Evolutionary conservation across 2,329 filamentous ascomycete species (phyloP).

Genomic region (Alternaria sp.): DNA sequence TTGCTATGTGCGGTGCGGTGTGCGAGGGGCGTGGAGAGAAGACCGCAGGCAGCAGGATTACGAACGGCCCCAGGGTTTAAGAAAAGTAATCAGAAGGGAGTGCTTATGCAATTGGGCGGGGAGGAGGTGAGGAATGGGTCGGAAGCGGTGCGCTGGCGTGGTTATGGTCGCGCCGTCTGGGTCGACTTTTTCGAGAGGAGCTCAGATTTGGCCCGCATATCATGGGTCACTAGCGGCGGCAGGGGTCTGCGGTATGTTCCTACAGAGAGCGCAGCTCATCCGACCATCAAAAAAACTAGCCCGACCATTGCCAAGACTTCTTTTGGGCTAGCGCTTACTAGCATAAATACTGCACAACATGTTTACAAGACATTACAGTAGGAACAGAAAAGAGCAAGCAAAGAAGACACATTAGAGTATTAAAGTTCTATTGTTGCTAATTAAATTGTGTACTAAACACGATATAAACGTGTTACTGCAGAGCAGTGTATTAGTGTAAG

Average conservation of each 20-base stretch:
- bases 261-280: no score
- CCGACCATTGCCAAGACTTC: no score
- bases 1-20: constrained; percentile 29
- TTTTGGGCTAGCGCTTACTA: no score
- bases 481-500: no score
- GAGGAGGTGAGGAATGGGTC: constrained; percentile 26
- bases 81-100: constrained; percentile 18
- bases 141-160: constrained; percentile 28
- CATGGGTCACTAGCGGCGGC: constrained; percentile 20
- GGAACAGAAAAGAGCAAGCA: no score
- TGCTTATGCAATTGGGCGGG: constrained; percentile 27
- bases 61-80: constrained; percentile 13
- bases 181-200: constrained; percentile 37
- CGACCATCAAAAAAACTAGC: no score
- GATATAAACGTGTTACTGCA: no score
- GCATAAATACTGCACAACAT: no score
- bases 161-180: constrained; percentile 24
- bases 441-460: no score
- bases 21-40: constrained; percentile 13
- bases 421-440: no score
- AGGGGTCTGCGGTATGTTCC: constrained; percentile 17
- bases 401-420: no score
- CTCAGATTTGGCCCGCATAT: constrained; percentile 15
- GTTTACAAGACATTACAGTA: no score
- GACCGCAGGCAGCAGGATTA: constrained; percentile 24